These are phyloP conservation scores for Mortierella polycephala DNA, from an alignment of 371 early-diverging fungal genomes.

Conservation along the genomic window DNA sequence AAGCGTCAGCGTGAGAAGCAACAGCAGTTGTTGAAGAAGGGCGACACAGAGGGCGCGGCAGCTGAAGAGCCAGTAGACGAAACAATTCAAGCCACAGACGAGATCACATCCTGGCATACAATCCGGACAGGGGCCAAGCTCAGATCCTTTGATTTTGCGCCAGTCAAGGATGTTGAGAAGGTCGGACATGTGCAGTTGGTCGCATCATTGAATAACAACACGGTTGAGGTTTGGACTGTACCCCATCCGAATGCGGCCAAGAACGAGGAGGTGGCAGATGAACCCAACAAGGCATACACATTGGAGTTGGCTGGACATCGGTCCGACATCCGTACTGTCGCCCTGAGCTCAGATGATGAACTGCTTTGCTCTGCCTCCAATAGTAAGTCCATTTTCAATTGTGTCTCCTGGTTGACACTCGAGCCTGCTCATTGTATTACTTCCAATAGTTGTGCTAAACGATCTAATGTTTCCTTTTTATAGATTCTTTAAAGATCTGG, in stretches of 20 bases:
- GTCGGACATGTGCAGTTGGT: slow-evolving; percentile 64
- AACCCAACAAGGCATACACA: slow-evolving; percentile 66
- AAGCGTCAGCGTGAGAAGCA: slow-evolving; percentile 86
- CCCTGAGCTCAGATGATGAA: slow-evolving; percentile 89
- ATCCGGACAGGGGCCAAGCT: slow-evolving; percentile 78
- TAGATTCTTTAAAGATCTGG: slow-evolving; percentile 87
- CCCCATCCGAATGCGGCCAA: slow-evolving; percentile 60
- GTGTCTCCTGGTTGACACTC: background rate
- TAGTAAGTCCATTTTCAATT: slow-evolving; percentile 50
- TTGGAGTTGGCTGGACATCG: slow-evolving; percentile 93
- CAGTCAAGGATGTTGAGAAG: slow-evolving; percentile 65
- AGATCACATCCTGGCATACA: slow-evolving; percentile 69
- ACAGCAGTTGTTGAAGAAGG: slow-evolving; percentile 49
- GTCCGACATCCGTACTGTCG: slow-evolving; percentile 86
- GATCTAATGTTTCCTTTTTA: too few relatives aligned
- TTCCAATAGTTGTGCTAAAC: background rate
- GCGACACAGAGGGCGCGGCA: slow-evolving; percentile 47
- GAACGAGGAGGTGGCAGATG: slow-evolving; percentile 61
- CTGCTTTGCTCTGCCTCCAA: slow-evolving; percentile 86
- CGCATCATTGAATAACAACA: slow-evolving; percentile 77
- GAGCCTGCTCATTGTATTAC: background rate
- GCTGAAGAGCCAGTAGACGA: slow-evolving; percentile 62
- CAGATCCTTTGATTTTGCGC: slow-evolving; percentile 80
- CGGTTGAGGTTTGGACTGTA: slow-evolving; percentile 73
- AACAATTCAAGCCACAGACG: slow-evolving; percentile 74